Conservation (phyloP, 1,139 yeast genomes). For the Scheffersomyces segobiensis region DNA sequence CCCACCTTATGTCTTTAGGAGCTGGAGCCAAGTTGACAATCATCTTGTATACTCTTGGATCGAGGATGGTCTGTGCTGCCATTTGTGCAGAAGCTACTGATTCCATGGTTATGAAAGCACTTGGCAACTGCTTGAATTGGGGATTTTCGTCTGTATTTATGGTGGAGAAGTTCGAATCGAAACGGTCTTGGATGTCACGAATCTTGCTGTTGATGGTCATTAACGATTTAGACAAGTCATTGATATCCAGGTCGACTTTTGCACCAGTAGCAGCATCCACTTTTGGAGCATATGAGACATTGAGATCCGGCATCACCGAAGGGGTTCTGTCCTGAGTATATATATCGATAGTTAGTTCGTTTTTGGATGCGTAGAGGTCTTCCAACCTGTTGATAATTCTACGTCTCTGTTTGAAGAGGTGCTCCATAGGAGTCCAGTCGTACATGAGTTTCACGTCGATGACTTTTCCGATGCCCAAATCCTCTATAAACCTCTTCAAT, state of each 20-base stretch:
- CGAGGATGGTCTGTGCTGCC: constrained; percentile 82
- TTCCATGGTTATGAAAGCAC: constrained; percentile 81
- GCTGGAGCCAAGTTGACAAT: constrained; percentile 78
- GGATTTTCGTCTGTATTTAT: constrained; percentile 26
- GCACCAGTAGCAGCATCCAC: constrained; percentile 1
- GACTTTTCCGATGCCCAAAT: constrained; percentile 62
- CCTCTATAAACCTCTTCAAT: constrained; percentile 57
- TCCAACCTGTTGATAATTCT: constrained; percentile 41
- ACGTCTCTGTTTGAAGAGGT: constrained; percentile 39
- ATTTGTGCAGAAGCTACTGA: constrained; percentile 83
- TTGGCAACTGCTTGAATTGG: constrained; percentile 48
- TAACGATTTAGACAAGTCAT: constrained; percentile 22
- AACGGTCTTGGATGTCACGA: constrained; percentile 29
- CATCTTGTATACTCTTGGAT: constrained; percentile 72
- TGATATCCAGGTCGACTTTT: constrained; percentile 14
- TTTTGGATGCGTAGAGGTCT: constrained; percentile 42
- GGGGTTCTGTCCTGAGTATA: constrained; percentile 31
- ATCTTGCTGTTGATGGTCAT: constrained; percentile 30
- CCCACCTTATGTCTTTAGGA: constrained; percentile 79
- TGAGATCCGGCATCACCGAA: constrained; percentile 18
- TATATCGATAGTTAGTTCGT: constrained; percentile 47
- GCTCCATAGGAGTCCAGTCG: constrained; percentile 53
- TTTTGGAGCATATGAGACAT: constrained; percentile 2
- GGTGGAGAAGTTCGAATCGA: constrained; percentile 26
- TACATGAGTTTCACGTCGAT: constrained; percentile 54